Conservation (phyloP, 768 basidiomycete genomes). For the Mycena leptocephala region DNA sequence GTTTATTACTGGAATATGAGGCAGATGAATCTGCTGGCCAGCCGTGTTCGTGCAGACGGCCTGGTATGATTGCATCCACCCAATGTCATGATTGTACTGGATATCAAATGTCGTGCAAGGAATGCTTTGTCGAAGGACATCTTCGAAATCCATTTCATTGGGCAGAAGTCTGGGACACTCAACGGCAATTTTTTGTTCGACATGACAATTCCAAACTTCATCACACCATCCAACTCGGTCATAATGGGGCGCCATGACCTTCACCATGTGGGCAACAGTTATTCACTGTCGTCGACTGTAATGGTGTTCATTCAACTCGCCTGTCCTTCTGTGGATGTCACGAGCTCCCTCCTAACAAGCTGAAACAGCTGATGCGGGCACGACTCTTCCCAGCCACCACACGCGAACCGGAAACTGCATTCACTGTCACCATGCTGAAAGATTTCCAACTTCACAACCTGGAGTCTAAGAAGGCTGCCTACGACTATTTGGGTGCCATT, state of each 20-base stretch:
- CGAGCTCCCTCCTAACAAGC: too few relatives aligned
- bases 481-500: background rate
- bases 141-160: background rate
- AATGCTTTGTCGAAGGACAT: background rate
- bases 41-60: background rate
- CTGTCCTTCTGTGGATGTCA: too few relatives aligned
- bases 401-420: background rate
- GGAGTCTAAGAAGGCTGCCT: constrained; percentile 35
- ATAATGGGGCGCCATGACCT: too few relatives aligned
- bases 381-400: too few relatives aligned
- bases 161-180: background rate
- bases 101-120: background rate
- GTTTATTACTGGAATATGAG: background rate
- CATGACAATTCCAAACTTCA: background rate
- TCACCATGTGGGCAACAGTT: too few relatives aligned
- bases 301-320: too few relatives aligned
- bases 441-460: constrained; percentile 42
- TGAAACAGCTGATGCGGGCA: background rate
- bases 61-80: background rate
- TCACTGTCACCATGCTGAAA: constrained; percentile 31
- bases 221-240: background rate
- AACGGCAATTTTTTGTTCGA: background rate
- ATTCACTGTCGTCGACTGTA: too few relatives aligned
- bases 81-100: background rate
- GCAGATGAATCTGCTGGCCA: background rate